Percentiles rank a stretch among this genome's conserved stretches.
Conservation (phyloP, 208 protist genomes). For the Leptomonas seymouri region DNA sequence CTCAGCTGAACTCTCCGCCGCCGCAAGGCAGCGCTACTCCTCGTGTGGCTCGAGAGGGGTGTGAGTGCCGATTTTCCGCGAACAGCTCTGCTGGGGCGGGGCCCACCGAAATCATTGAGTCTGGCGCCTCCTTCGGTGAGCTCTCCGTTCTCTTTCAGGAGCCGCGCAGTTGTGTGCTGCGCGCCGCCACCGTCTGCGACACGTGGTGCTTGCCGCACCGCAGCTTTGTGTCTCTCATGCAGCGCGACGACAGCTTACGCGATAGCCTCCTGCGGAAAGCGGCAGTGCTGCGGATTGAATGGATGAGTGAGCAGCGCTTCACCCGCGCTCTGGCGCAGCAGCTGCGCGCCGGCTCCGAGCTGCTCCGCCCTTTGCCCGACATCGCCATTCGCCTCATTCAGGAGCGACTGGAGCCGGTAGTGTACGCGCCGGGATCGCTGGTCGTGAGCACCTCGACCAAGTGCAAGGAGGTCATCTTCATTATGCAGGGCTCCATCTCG, state of each 20-base stretch:
- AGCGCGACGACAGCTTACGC: constrained; percentile 70
- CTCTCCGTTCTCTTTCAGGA: constrained; percentile 85
- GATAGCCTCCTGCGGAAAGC: constrained; percentile 69
- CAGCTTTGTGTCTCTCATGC: constrained; percentile 62
- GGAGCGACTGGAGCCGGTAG: constrained; percentile 82
- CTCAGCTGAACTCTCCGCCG: background rate
- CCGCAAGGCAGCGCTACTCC: background rate
- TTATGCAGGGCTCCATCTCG: constrained; percentile 66
- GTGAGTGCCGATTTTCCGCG: constrained; percentile 15
- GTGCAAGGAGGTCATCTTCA: constrained; percentile 75
- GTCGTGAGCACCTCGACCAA: constrained; percentile 73
- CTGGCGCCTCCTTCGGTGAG: constrained; percentile 84
- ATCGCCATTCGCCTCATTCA: constrained; percentile 80
- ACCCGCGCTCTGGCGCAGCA: constrained; percentile 61
- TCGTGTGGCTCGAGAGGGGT: constrained; percentile 7
- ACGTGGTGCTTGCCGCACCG: constrained; percentile 79
- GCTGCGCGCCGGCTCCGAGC: constrained; percentile 62
- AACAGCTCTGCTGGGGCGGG: background rate
- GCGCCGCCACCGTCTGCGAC: constrained; percentile 75
- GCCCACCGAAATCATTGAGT: constrained; percentile 40
- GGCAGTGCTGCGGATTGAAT: constrained; percentile 79
- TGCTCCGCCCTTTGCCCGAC: constrained; percentile 64
- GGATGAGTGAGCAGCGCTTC: constrained; percentile 85
- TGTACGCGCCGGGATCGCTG: constrained; percentile 71
- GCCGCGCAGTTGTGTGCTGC: constrained; percentile 69